These are phyloP conservation scores for Pseudocercospora eumusae DNA, from an alignment of 2,329 filamentous ascomycete genomes.

Conservation along the genomic window DNA sequence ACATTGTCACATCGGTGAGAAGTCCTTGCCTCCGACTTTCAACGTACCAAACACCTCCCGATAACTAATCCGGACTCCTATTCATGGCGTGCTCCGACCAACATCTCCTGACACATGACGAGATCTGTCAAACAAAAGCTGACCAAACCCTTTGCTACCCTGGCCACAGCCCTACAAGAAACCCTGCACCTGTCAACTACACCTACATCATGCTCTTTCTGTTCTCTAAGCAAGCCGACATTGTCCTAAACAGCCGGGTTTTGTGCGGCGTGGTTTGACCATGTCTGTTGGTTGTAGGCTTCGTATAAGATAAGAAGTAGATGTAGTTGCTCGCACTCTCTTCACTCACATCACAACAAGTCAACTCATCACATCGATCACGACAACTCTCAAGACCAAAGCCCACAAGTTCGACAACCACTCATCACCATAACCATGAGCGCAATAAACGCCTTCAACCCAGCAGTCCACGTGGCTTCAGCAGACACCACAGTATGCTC, in stretches of 20 bases:
- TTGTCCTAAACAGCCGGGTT: neutral
- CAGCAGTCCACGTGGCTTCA: constrained; percentile 2
- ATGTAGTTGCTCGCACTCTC: neutral
- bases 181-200: constrained; percentile 8
- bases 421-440: constrained; percentile 9
- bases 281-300: neutral
- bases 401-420: neutral
- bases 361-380: neutral
- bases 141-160: constrained; percentile 6
- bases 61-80: constrained; percentile 7
- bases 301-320: constrained; percentile 11
- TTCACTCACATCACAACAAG: constrained; percentile 1
- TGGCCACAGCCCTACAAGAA: neutral
- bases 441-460: constrained; percentile 12
- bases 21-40: neutral
- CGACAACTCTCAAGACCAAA: neutral
- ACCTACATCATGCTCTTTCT: constrained; percentile 3
- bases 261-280: neutral
- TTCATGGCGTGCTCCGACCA: constrained; percentile 17
- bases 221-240: constrained; percentile 10
- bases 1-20: neutral
- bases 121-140: constrained; percentile 6
- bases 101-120: constrained; percentile 17
- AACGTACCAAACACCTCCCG: neutral
- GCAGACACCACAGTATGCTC: constrained; percentile 10